A percentile compares a stretch with the other conserved stretches of the same genome.
phyloP scores from a whole-genome alignment of 2,329 filamentous ascomycete genomes.

The Colletotrichum truncatum region DNA sequence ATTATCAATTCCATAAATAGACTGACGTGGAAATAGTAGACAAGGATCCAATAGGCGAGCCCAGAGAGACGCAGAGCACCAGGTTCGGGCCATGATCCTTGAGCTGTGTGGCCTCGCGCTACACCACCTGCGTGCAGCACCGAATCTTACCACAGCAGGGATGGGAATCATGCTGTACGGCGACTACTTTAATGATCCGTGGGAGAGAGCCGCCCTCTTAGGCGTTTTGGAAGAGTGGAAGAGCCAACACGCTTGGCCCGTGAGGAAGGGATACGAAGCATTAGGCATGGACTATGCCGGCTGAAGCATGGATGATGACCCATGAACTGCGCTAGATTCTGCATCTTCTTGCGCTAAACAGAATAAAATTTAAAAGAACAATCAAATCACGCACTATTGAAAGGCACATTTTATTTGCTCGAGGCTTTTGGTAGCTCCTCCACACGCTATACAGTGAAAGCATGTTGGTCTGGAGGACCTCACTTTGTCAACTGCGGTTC shows the following conservation, averaged over 20 bases:
- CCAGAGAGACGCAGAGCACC: conserved; percentile 46
- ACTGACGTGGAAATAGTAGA: neutral
- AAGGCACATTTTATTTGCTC: too few species aligned
- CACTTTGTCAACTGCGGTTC: too few species aligned
- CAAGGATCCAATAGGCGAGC: conserved; percentile 37
- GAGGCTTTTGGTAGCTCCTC: too few species aligned
- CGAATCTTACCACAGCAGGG: conserved; percentile 48
- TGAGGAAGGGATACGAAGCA: conserved; percentile 36
- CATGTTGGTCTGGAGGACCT: too few species aligned
- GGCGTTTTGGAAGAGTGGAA: conserved; percentile 55
- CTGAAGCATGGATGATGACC: too few species aligned
- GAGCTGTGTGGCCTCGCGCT: conserved; percentile 51
- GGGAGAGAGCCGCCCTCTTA: conserved; percentile 46
- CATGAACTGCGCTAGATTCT: too few species aligned
- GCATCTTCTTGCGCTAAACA: too few species aligned
- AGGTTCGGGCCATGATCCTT: conserved; percentile 47
- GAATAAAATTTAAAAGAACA: too few species aligned
- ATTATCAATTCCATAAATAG: neutral
- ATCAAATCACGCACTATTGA: too few species aligned
- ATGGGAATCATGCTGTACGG: conserved; percentile 52
- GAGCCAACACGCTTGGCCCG: conserved; percentile 51
- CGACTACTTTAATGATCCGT: conserved; percentile 51
- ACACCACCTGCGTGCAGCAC: conserved; percentile 47
- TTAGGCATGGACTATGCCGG: neutral
- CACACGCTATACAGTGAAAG: too few species aligned